Evolutionary conservation across 768 basidiomycete species (phyloP).

Genomic region (Pleurotus platypus): DNA sequence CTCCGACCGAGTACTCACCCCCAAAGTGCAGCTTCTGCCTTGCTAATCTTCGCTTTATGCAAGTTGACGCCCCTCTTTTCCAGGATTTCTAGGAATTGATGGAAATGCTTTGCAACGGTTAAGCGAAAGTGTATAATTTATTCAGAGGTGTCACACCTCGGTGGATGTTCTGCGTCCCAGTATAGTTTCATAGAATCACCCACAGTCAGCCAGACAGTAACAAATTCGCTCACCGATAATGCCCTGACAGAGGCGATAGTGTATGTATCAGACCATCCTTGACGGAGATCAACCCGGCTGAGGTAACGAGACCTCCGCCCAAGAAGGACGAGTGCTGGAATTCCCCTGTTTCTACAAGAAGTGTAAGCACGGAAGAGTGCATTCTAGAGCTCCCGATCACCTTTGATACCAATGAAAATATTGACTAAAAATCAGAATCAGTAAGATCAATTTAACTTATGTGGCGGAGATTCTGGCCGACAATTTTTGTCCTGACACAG

Average conservation of each 20-base stretch:
- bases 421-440: conserved; percentile 36
- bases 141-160: conserved; percentile 31
- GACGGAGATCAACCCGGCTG: conserved; percentile 63
- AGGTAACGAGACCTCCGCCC: conserved; percentile 56
- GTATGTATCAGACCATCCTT: conserved; percentile 58
- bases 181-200: background rate
- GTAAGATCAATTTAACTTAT: background rate
- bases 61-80: conserved; percentile 54
- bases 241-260: conserved; percentile 63
- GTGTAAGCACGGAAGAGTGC: background rate
- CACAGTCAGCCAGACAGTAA: background rate
- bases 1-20: conserved; percentile 29
- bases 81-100: conserved; percentile 49
- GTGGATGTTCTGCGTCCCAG: conserved; percentile 42
- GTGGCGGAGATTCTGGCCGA: conserved; percentile 19
- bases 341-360: conserved; percentile 39
- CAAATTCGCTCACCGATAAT: conserved; percentile 42
- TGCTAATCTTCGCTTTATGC: conserved; percentile 54
- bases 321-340: conserved; percentile 69
- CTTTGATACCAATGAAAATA: conserved; percentile 67
- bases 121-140: background rate
- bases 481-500: conserved; percentile 47
- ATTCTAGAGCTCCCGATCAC: conserved; percentile 13
- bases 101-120: conserved; percentile 45
- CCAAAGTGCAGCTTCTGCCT: conserved; percentile 58